Percentiles rank a stretch among this genome's conserved stretches.
Conservation (phyloP, 1,284 basidiomycete genomes). For the Pascua guehoae region DNA sequence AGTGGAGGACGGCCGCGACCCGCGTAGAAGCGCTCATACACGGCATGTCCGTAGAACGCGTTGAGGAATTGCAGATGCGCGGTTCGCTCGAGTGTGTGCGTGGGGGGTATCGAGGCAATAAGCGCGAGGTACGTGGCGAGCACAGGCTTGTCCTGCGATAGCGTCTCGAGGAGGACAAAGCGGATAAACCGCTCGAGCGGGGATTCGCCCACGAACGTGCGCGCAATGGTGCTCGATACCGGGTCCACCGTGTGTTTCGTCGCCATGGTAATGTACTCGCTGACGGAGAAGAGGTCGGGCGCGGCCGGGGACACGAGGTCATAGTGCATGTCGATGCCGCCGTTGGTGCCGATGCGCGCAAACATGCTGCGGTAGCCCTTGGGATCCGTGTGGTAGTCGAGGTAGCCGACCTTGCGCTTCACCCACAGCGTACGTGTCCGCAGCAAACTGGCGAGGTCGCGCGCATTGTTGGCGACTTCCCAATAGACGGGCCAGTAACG, state of each 20-base stretch:
- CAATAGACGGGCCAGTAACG: constrained; percentile 91
- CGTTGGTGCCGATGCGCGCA: constrained; percentile 71
- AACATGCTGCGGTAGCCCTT: constrained; percentile 83
- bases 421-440: constrained; percentile 79
- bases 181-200: constrained; percentile 65
- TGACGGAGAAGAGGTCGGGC: constrained; percentile 60
- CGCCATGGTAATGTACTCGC: constrained; percentile 72
- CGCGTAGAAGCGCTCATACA: constrained; percentile 27
- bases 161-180: constrained; percentile 76
- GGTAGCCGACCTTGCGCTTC: constrained; percentile 84
- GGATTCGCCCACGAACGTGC: constrained; percentile 61
- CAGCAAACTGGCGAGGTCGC: constrained; percentile 67
- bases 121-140: constrained; percentile 69
- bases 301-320: constrained; percentile 70
- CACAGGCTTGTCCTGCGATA: constrained; percentile 81
- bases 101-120: constrained; percentile 1
- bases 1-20: constrained; percentile 19
- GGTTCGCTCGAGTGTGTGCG: constrained; percentile 18
- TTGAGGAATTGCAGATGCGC: constrained; percentile 26
- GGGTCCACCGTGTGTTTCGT: constrained; percentile 76
- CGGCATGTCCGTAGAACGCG: constrained; percentile 26
- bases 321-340: constrained; percentile 67
- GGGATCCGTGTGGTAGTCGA: constrained; percentile 89
- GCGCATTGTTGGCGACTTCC: constrained; percentile 61
- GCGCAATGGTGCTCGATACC: constrained; percentile 69